Conservation (phyloP, 2,329 filamentous ascomycete species). For the Raffaelea albimanens region DNA sequence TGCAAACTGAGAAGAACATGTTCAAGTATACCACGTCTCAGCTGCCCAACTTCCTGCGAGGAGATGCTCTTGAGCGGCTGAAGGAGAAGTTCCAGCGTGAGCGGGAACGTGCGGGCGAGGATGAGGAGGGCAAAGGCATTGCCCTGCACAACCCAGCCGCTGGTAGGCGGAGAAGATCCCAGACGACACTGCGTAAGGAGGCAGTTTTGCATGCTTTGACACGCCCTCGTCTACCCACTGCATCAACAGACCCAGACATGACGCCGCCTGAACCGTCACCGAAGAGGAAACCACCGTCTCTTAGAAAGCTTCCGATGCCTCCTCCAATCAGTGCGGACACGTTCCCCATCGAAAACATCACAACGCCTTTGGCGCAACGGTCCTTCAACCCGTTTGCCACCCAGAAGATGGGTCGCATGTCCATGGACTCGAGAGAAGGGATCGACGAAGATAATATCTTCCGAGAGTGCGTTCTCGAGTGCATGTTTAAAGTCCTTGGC, state of each 20-base stretch:
- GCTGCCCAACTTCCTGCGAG: conserved; percentile 80
- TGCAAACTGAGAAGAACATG: conserved; percentile 90
- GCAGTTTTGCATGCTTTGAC: conserved; percentile 60
- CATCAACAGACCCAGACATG: conserved; percentile 26
- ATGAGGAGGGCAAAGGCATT: conserved; percentile 85
- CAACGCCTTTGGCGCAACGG: conserved; percentile 39
- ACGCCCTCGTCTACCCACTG: conserved; percentile 31
- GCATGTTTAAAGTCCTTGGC: conserved; percentile 91
- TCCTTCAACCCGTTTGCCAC: conserved; percentile 48
- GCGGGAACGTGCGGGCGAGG: conserved; percentile 67
- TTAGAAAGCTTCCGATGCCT: conserved; percentile 17
- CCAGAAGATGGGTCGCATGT: conserved; percentile 37
- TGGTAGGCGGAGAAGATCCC: conserved; percentile 60
- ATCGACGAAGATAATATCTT: conserved; percentile 85
- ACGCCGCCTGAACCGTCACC: too few species aligned
- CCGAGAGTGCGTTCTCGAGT: conserved; percentile 81
- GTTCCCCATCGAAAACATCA: conserved; percentile 23
- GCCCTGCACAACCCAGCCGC: conserved; percentile 75
- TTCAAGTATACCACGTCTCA: conserved; percentile 87
- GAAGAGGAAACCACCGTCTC: not conserved
- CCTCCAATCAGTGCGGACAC: conserved; percentile 13
- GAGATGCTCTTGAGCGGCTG: conserved; percentile 69
- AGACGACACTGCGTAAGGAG: conserved; percentile 68
- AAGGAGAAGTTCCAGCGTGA: conserved; percentile 91
- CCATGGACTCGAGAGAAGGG: conserved; percentile 64